Base-by-base conservation (phyloP, 164 flowering plant genomes). In the Magnolia officinalis region DNA sequence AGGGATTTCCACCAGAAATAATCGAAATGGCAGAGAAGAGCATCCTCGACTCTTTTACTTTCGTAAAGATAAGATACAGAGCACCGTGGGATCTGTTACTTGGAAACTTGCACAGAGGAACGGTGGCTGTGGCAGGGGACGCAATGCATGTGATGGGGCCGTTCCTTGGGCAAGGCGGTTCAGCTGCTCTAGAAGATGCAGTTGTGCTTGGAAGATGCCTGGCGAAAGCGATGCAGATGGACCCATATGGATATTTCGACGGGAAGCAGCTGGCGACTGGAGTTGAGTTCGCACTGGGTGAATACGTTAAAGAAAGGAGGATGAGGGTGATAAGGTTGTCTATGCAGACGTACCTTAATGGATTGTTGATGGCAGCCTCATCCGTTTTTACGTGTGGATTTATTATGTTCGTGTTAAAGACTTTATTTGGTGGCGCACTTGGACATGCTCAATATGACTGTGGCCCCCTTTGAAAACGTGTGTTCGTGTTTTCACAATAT, bases 101-200 rank as follows among this genome's bases (percentile, higher is more conserved):
- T 4, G 77, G 78, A 70, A 76, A 4, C 26, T 83, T 78, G 50
- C 65, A 76, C 0, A 81, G 76, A 72, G 86, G 82, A n/a, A 76
- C 81, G 8, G 77, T 81, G 13, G 75, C 78, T 16, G 78, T 83
- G 11, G 84, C 86, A 8, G 86, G 87, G n/a, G 87, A 85, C 74
- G 83, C 87, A 66, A 79, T 83, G 87, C 86, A 85, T 73, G 83
- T 76, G 0, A 83, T 83, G 85, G 87, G 86, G 14, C 87, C 87
- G 6, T 85, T 78, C 68, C 72, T 83, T 3, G 84, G 84, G n/a
- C 87, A 85, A 65, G 87, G 87, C 52, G 84, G 85, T 1, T 74
- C 85, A 1, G 75, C 83, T 9, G 86, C 71, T 19, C 72, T 85
- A 19, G 87, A 85, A 78, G 87, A 85, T 74, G 87, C 86, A 2